Evolutionary conservation across 108 stramenopile genomes (phyloP).

Genomic region (Nitzschia sp.): DNA sequence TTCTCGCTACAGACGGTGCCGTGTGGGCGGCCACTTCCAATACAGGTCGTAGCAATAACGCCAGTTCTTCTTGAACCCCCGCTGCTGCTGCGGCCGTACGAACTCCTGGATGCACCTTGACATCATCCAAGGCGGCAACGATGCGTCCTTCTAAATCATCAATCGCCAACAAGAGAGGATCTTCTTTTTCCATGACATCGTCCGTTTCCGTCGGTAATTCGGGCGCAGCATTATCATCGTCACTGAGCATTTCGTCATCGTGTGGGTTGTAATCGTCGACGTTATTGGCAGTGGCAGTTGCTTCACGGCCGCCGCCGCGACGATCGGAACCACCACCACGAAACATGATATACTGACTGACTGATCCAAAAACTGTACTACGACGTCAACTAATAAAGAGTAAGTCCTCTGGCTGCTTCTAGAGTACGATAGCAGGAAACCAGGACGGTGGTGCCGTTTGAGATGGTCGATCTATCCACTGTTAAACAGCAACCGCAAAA

Average conservation of each 20-base stretch:
- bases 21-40: conserved; percentile 83
- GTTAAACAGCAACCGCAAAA: no score
- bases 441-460: no score
- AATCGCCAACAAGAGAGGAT: conserved; percentile 71
- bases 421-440: no score
- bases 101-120: conserved; percentile 71
- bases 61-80: conserved; percentile 72
- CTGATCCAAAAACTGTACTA: no score
- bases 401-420: no score
- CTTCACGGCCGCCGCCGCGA: conserved; percentile 3
- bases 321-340: conserved; percentile 26
- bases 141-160: conserved; percentile 82
- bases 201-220: conserved; percentile 52
- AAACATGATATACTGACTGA: conserved; percentile 36
- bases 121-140: conserved; percentile 69
- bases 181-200: conserved; percentile 60
- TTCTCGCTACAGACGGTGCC: conserved; percentile 72
- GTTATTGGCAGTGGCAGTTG: conserved; percentile 24
- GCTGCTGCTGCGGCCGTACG: conserved; percentile 19
- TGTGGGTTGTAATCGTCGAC: conserved; percentile 26
- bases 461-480: no score
- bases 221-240: conserved; percentile 72
- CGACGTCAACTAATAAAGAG: no score
- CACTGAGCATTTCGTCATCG: conserved; percentile 44
- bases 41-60: conserved; percentile 66